These are phyloP conservation scores for Pilasporangium apinafurcum DNA, from an alignment of 352 stramenopile genomes.

Conservation along the genomic window DNA sequence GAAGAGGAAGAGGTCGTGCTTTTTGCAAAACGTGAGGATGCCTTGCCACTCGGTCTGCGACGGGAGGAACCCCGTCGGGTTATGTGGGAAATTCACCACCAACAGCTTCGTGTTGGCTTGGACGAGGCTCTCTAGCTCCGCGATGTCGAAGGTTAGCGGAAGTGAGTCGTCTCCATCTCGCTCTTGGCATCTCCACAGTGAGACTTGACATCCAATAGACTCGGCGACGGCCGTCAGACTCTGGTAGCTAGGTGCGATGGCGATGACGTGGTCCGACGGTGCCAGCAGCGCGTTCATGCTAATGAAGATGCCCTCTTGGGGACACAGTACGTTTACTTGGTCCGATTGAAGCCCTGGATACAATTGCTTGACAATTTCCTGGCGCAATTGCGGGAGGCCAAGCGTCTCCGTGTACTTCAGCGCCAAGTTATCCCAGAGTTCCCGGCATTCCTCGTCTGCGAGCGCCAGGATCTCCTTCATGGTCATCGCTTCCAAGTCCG, in stretches of 20 bases:
- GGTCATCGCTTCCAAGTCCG: constrained; percentile 28
- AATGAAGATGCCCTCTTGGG: constrained; percentile 62
- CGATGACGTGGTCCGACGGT: constrained; percentile 44
- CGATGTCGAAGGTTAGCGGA: constrained; percentile 25
- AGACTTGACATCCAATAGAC: constrained; percentile 28
- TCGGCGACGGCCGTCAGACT: constrained; percentile 28
- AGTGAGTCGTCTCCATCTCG: constrained; percentile 3
- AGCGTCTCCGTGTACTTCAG: constrained; percentile 38
- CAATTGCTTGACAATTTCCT: constrained; percentile 26
- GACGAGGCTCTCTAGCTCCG: constrained; percentile 28
- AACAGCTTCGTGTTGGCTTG: constrained; percentile 47
- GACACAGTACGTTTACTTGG: constrained; percentile 29
- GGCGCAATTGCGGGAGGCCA: constrained; percentile 25
- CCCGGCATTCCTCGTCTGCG: constrained; percentile 29
- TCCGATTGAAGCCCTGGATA: constrained; percentile 18
- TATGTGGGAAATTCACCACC: constrained; percentile 75
- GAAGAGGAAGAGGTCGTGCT: constrained; percentile 41
- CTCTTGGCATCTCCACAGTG: constrained; percentile 20
- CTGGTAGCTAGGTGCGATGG: constrained; percentile 44
- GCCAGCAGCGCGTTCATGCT: constrained; percentile 37
- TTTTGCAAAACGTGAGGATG: constrained; percentile 31
- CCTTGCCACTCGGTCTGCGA: constrained; percentile 21
- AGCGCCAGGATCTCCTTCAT: constrained; percentile 29
- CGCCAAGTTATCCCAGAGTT: constrained; percentile 28
- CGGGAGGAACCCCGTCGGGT: constrained; percentile 49